Percentiles rank a stretch among this genome's conserved stretches.
Evolutionary conservation across 176 grass and related monocot genomes (phyloP).

Genomic region (Carex scoparia): DNA sequence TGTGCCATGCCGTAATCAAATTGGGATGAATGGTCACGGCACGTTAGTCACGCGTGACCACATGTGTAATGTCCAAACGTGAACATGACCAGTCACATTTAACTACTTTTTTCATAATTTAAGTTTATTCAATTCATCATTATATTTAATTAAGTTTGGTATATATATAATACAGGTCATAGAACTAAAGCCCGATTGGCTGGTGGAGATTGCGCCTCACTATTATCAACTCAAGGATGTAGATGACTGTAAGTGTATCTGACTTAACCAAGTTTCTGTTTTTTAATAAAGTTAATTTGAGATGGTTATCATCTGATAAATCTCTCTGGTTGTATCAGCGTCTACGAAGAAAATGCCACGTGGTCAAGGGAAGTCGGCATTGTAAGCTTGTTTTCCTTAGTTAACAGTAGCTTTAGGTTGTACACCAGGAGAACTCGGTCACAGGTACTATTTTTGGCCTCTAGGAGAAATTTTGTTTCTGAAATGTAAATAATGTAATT

Average conservation of each 20-base stretch:
- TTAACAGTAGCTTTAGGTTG: not conserved
- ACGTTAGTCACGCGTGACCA: too few species aligned
- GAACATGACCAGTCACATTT: too few species aligned
- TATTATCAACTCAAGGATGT: slow-evolving; percentile 94
- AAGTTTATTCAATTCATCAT: too few species aligned
- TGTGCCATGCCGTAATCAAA: too few species aligned
- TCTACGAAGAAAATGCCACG: slow-evolving; percentile 74
- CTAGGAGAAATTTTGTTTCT: not conserved
- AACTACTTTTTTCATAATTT: too few species aligned
- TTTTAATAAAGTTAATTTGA: not conserved
- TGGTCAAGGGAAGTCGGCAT: slow-evolving; percentile 54
- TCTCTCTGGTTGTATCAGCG: slow-evolving; percentile 33
- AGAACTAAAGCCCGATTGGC: slow-evolving; percentile 77
- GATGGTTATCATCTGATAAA: slow-evolving; percentile 2
- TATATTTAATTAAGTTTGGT: not conserved
- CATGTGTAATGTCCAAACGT: too few species aligned
- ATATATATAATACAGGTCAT: slow-evolving; percentile 52
- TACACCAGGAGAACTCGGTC: not conserved
- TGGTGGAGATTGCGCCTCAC: slow-evolving; percentile 87
- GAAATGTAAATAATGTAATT: slow-evolving; percentile 17
- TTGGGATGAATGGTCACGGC: too few species aligned
- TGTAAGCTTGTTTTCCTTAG: slow-evolving; percentile 21
- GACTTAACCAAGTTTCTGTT: not conserved
- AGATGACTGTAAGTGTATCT: slow-evolving; percentile 59
- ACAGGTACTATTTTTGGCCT: not conserved